phyloP scores from a whole-genome alignment of 2,329 filamentous ascomycete species.

The Hypoxylon sp. region DNA sequence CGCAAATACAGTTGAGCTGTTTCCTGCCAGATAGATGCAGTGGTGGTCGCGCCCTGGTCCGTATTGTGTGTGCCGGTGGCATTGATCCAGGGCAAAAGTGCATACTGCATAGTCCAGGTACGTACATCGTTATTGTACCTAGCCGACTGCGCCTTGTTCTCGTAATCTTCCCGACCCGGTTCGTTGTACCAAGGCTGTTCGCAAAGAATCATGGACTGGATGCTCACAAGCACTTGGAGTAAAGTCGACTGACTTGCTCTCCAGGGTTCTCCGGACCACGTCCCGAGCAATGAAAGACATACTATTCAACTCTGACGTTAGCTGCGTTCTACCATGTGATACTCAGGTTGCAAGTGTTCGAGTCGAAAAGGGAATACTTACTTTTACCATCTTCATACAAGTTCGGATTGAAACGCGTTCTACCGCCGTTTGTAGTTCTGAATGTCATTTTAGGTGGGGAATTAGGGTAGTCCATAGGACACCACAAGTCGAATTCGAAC shows the following conservation, averaged over 20 bases:
- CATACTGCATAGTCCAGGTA: conserved; percentile 48
- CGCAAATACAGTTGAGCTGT: conserved; percentile 30
- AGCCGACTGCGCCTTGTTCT: conserved; percentile 39
- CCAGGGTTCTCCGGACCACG: conserved; percentile 64
- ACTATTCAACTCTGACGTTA: conserved; percentile 50
- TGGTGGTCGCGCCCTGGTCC: neutral
- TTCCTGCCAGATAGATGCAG: conserved; percentile 28
- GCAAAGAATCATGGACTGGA: conserved; percentile 70
- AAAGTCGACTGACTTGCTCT: conserved; percentile 61
- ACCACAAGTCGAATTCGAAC: conserved; percentile 68
- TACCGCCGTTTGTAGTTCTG: conserved; percentile 60
- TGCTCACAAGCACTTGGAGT: conserved; percentile 66
- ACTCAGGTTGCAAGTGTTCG: neutral
- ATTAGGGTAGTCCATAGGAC: conserved; percentile 57
- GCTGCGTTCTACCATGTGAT: neutral
- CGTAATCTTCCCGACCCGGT: conserved; percentile 56
- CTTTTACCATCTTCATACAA: conserved; percentile 63
- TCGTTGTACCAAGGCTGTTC: conserved; percentile 68
- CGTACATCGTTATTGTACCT: conserved; percentile 52
- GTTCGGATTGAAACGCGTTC: conserved; percentile 64
- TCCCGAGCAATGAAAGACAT: conserved; percentile 64
- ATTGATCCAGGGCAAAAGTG: conserved; percentile 48
- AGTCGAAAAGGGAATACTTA: conserved; percentile 45
- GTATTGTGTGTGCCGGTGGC: conserved; percentile 2
- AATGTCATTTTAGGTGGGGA: conserved; percentile 59